Conservation (phyloP, 23 red algal genomes). For the Gracilaria vermiculophylla region DNA sequence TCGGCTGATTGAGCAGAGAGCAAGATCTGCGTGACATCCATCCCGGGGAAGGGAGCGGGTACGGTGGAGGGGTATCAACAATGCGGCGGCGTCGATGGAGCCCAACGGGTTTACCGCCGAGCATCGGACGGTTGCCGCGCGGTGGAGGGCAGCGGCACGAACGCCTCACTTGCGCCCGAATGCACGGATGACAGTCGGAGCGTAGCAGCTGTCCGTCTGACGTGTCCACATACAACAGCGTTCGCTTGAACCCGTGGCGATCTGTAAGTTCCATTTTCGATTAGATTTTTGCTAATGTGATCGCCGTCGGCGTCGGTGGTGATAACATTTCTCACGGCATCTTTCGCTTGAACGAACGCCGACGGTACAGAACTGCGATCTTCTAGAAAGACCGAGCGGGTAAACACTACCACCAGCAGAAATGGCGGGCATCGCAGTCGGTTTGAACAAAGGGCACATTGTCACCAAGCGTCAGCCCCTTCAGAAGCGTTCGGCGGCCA, state of each 20-base stretch:
- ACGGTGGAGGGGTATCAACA: slow-evolving; percentile 6
- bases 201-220: neutral
- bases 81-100: neutral
- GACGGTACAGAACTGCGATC: too few relatives aligned
- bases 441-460: slow-evolving; percentile 91
- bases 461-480: slow-evolving; percentile 89
- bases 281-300: too few relatives aligned
- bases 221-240: neutral
- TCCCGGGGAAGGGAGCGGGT: slow-evolving; percentile 10
- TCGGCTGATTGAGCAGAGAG: slow-evolving; percentile 83
- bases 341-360: too few relatives aligned
- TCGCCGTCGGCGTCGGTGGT: too few relatives aligned
- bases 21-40: slow-evolving; percentile 88
- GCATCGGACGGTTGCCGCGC: neutral
- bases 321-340: too few relatives aligned
- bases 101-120: neutral
- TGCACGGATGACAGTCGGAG: slow-evolving; percentile 12
- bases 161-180: neutral
- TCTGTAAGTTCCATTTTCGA: too few relatives aligned
- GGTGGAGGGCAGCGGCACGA: neutral
- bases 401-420: neutral
- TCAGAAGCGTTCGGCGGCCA: slow-evolving; percentile 46
- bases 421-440: slow-evolving; percentile 86
- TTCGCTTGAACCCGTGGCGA: neutral
- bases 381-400: too few relatives aligned